Evolutionary conservation across 1,139 yeast species (phyloP), one percentile per base, ranked within the genome.

Genomic region (Candida sp.): DNA sequence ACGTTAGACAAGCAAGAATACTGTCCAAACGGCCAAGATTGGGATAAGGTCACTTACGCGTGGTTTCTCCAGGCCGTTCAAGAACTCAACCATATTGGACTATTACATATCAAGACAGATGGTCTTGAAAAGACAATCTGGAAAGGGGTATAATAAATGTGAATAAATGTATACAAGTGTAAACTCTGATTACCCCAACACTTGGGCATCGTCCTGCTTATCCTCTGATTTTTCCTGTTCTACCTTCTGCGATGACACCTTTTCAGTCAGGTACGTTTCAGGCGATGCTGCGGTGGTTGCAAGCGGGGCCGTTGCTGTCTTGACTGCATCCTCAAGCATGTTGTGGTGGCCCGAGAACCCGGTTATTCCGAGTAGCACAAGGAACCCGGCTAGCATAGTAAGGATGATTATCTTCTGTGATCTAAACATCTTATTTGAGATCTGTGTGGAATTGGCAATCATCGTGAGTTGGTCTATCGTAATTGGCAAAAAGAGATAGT

Each of bases 1-100:
- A 72, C 85, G 0, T 61, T 90, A 27, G 76, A 78, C 23, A 73
- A 72, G 48, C 54, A 77, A 44, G 52, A 61, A 1, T 44, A 55
- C 11, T 42, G 39, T 7, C 31, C 38, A 3, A 38, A 49, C 1
- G 46, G 35, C 11, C 44, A 48, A 28, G 53, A 49, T 31, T 86
- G 90, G 88, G 69, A 73, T 39, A 66, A 68, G 50, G 46, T 75
- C 49, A 57, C 68, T 0, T 75, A 68, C 50, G 62, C 76, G 5
- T 76, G 81, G 81, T 77, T 77, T 55, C 56, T 75, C 33, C 81
- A 75, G 50, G 68, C 69, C 17, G 75, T 80, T 51, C 72, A 67
- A 50, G 81, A 77, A 58, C 63, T 77, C 49, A 63, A 69, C 53
- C 63, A 69, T 58, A 64, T 77, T 58, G 81, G 81, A 1, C 59